Conservation (phyloP, 148 eudicot species). For the Dianthus caryophyllus region DNA sequence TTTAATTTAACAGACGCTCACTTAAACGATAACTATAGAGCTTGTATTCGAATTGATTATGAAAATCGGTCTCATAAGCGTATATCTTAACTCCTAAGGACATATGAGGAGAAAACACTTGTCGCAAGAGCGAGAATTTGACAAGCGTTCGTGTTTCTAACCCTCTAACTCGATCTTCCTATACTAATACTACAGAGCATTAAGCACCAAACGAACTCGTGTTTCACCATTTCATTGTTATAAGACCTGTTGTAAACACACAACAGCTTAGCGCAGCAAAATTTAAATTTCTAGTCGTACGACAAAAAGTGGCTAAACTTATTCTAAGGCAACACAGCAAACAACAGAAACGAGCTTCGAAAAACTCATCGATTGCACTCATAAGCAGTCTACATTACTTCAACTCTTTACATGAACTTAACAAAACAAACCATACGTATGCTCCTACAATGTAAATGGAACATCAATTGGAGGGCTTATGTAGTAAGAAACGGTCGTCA, state of each 20-base stretch:
- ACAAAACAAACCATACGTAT: neutral
- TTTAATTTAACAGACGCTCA: no score
- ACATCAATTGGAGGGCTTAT: neutral
- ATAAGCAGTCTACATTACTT: neutral
- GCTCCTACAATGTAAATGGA: neutral
- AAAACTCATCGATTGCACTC: neutral
- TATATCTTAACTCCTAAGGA: no score
- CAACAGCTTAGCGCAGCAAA: neutral
- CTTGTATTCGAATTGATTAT: no score
- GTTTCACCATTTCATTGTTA: neutral
- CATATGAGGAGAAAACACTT: no score
- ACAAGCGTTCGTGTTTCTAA: no score
- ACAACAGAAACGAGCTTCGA: neutral
- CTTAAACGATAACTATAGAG: no score
- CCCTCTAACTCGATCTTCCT: no score
- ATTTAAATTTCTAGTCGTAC: no score
- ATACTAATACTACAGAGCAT: no score
- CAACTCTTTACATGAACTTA: neutral
- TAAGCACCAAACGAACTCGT: neutral
- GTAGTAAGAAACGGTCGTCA: neutral
- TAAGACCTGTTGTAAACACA: neutral
- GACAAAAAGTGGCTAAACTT: neutral
- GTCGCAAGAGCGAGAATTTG: no score
- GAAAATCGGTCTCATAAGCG: no score
- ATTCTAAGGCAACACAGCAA: neutral